Conservation (phyloP, 345 rosid genomes). For the Clausena lansium region DNA sequence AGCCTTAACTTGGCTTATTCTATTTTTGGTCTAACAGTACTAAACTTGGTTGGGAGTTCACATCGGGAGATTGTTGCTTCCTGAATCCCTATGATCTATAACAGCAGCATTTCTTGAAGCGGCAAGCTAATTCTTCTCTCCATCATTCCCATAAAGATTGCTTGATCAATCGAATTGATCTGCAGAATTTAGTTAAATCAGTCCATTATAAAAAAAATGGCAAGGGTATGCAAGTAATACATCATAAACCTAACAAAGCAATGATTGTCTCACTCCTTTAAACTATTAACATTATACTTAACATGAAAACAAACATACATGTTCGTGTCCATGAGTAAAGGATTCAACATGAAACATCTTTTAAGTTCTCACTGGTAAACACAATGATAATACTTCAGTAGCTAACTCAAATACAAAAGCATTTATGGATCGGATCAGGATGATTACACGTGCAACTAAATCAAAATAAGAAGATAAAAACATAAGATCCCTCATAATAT, state of each 20-base stretch:
- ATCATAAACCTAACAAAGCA: background rate
- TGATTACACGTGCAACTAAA: background rate
- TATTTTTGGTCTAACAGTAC: too few relatives aligned
- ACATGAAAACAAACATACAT: background rate
- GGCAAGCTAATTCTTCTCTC: conserved; percentile 45
- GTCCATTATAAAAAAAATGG: background rate
- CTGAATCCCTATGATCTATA: conserved; percentile 42
- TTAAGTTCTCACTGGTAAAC: background rate
- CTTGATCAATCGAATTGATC: conserved; percentile 46
- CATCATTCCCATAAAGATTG: conserved; percentile 45
- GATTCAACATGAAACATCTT: background rate
- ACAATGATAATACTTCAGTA: background rate
- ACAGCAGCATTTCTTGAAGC: conserved; percentile 32
- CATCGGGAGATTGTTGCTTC: conserved; percentile 25
- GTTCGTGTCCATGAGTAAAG: background rate
- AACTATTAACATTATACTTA: background rate
- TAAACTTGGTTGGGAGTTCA: conserved; percentile 29
- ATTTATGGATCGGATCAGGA: background rate
- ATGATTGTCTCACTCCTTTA: background rate
- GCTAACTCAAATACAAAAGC: background rate
- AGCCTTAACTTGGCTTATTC: too few relatives aligned
- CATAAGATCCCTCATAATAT: background rate
- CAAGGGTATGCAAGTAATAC: background rate
- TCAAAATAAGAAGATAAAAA: background rate
- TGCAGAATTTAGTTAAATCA: conserved; percentile 31